Conservation (phyloP, 345 rosid genomes). For the Combretum micranthum region DNA sequence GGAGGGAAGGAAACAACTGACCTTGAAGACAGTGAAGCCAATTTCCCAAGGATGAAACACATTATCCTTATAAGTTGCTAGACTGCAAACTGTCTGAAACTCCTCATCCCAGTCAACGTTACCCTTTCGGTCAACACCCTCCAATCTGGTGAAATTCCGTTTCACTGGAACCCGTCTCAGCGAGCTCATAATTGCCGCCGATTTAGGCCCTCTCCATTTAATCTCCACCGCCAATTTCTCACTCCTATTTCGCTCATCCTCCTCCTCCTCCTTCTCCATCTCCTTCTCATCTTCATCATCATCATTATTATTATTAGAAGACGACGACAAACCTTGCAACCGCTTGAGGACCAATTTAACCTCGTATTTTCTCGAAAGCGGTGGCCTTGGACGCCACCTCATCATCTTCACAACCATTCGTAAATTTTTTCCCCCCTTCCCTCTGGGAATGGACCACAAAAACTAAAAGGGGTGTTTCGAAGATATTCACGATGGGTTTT, state of each 20-base stretch:
- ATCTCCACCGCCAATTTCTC: slow-evolving; percentile 62
- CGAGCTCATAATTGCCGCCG: slow-evolving; percentile 52
- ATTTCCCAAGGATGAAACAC: slow-evolving; percentile 94
- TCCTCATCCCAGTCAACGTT: slow-evolving; percentile 81
- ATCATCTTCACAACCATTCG: slow-evolving; percentile 96
- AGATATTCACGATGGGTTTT: too few species aligned
- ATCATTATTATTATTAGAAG: slow-evolving; percentile 7
- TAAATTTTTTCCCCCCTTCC: too few species aligned
- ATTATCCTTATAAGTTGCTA: slow-evolving; percentile 65
- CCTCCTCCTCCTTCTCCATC: slow-evolving; percentile 52
- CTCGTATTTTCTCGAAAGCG: slow-evolving; percentile 68
- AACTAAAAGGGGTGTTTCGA: too few species aligned
- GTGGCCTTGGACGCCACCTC: slow-evolving; percentile 97
- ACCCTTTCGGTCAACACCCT: slow-evolving; percentile 31
- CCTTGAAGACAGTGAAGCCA: slow-evolving; percentile 77
- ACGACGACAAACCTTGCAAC: slow-evolving; percentile 56
- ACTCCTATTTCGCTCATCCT: slow-evolving; percentile 14
- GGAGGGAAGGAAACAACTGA: too few species aligned
- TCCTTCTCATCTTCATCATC: too few species aligned
- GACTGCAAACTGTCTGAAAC: slow-evolving; percentile 60
- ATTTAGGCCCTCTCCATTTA: slow-evolving; percentile 92
- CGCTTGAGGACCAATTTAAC: slow-evolving; percentile 53
- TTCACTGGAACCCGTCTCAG: slow-evolving; percentile 58
- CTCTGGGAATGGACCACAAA: too few species aligned
- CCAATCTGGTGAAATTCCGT: slow-evolving; percentile 78